Base-by-base conservation (phyloP, 441 rosid genomes). In the Gossypium aridum region DNA sequence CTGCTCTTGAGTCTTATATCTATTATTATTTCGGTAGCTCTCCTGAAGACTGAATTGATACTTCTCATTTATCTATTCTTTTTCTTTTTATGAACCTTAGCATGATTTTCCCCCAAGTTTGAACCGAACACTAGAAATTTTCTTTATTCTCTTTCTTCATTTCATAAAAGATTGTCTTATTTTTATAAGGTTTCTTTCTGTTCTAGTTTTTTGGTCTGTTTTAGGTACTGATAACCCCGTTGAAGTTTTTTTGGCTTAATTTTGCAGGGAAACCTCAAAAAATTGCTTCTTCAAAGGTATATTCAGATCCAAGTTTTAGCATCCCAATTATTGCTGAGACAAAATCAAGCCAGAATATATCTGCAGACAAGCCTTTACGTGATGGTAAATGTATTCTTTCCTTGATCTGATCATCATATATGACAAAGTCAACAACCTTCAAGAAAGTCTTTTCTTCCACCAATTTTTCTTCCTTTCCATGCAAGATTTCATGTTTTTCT, bases 291-390 rank as follows among this genome's bases (percentile, higher is more conserved):
- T 45, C 71, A 14, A 53, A 54, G 70, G 64, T 56, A 61, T 47
- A 64, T 80, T 66, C 45, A 22, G 74, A 72, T 77, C 70, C 81
- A 75, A 77, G 70, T 23, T 77, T 59, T 34, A 73, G 75, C 80
- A 83, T 59, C 76, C 72, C 83, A 74, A 39, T 4, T 55, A 22
- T 67, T 9, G 39, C 34, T 63, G 64, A 34, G 79, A 77, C 28
- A 57, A 74, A 77, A 60, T 72, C 72, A 43, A 75, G 78, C 76
- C 69, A 71, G 54, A 77, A 43, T 69, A 49, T 78, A 71, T 20
- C 73, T 6, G 51, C 71, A 45, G 80, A 80, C 68, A 87, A 85
- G 80, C 85, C 89, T 76, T 76, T 90, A 70, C 89, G 91, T 64
- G 85, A 87, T 83, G 89, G 97, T 93, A 37, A 25, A 87, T 69